Evolutionary conservation across 1,284 basidiomycete species (phyloP), one percentile per base, ranked within the genome.

Genomic region (Trichosporon ovoides): DNA sequence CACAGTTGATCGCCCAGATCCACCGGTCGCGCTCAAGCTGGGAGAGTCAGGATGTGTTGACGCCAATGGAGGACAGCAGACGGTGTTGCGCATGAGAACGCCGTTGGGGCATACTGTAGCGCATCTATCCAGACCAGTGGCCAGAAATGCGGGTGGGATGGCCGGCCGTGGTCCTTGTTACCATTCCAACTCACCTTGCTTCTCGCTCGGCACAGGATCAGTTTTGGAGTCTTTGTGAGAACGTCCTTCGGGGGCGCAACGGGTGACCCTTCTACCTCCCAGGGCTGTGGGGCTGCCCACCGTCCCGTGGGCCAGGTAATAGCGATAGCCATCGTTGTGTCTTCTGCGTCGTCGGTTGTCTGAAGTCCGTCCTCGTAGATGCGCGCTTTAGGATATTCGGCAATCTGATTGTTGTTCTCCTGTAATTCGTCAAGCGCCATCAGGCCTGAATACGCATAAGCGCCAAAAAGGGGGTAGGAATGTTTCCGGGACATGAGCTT

Each of bases 1-100:
- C 76, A 18, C 70, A 68, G 56, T 76, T 75, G 49, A 77, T 66
- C 7, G 69, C 72, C 72, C 74, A 75, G 0, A 78, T 68, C 76
- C 76, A 78, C n/a, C 71, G 56, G 65, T 78, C 75, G 20, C 76
- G 60, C 57, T 78, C 76, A 46, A 78, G 71, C 76, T 77, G 56
- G 19, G 3, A 52, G 52, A 53, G 59, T 50, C 24, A 56, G 50
- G 13, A 37, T 38, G 22, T 9, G n/a, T 10, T 18, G 18, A 22
- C 33, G 16, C 18, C 14, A n/a, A 28, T 10, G 19, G 19, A 11
- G 38, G 18, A 31, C 9, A 9, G 28, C 28, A 31, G 28, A 31
- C 28, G 5, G 9, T 31, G 5, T 31, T 4, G 9, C 9, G 28
- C 5, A 31, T 31, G 28, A 31, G 5, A 9, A 9, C 28, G 28